Percentiles rank a stretch among this genome's conserved stretches.
phyloP scores from a whole-genome alignment of 2,329 filamentous ascomycete genomes.

The Diaporthe eres region DNA sequence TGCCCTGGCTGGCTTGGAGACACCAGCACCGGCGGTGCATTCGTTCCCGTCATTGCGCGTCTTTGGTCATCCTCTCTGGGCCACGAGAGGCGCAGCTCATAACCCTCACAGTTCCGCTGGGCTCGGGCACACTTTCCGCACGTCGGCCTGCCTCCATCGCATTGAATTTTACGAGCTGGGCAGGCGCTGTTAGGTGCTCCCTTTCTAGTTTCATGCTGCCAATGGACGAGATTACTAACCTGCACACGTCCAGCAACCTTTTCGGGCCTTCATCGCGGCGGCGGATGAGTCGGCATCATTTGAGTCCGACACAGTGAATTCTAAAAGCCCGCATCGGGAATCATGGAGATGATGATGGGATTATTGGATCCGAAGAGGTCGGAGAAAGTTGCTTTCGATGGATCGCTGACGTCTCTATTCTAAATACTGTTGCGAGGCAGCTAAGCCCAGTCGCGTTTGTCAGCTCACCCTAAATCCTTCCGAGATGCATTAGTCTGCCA shows the following conservation, averaged over 20 bases:
- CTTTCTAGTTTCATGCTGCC: background rate
- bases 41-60: background rate
- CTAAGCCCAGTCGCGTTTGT: background rate
- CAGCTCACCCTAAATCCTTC: constrained; percentile 11
- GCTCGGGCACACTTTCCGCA: background rate
- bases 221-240: background rate
- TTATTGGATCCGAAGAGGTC: background rate
- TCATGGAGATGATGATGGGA: background rate
- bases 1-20: background rate
- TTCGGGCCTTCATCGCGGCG: constrained; percentile 7
- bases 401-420: background rate
- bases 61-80: background rate
- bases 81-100: constrained; percentile 9
- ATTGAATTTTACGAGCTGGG: constrained; percentile 14
- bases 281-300: background rate
- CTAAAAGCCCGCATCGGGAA: too few relatives aligned
- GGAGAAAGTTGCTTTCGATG: constrained; percentile 26
- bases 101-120: background rate
- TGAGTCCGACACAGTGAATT: background rate
- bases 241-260: constrained; percentile 23
- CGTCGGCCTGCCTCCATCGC: background rate
- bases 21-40: background rate
- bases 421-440: background rate
- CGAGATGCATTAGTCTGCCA: background rate
- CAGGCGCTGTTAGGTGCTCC: background rate